Base-by-base conservation (phyloP, 345 rosid species). In the Populus pruinosa region DNA sequence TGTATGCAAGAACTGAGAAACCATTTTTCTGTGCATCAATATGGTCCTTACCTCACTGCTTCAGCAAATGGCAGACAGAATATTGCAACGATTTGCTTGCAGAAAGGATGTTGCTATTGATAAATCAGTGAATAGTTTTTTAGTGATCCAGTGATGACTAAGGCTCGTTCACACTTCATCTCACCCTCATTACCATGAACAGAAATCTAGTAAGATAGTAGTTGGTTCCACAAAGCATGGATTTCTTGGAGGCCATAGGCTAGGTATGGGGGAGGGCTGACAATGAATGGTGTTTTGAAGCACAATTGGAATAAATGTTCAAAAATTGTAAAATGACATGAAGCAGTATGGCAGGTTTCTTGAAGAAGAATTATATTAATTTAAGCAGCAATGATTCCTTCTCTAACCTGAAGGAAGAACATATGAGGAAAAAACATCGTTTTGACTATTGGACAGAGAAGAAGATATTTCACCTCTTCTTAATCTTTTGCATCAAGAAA, bases 401-500 rank as follows among this genome's bases (percentile, higher is more conserved):
- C 14, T n/a, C 25, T 20, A 35, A 35, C 70, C 23, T 35, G 21
- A 8, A 17, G n/a, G 70, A 35, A 14, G 39, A 67, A 56, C 10
- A n/a, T 56, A 3, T 3, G 5, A 9, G 25, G 3, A 8, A 35
- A 18, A 66, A 33, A 29, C 29, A 62, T 23, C 4, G 25, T n/a
- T 29, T 62, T 62, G 33, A 61, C 65, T 23, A 10, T 20, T 29
- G 43, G 20, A 29, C 35, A 21, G 27, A 23, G 47, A 59, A 31
- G 14, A 59, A 73, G n/a, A 33, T 25, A 67, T 68, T 76, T 56
- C 68, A 23, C 39, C 13, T 62, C 35, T 35, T 61, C 55, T 63
- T 29, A 38, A 33, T 47, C 49, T 33, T 70, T 23, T 71, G 64
- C 63, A 62, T 70, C 5, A 33, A 71, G 70, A 70, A 78, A 53